Evolutionary conservation across 805 yeast species (phyloP).

Genomic region (Starmera caribaea): DNA sequence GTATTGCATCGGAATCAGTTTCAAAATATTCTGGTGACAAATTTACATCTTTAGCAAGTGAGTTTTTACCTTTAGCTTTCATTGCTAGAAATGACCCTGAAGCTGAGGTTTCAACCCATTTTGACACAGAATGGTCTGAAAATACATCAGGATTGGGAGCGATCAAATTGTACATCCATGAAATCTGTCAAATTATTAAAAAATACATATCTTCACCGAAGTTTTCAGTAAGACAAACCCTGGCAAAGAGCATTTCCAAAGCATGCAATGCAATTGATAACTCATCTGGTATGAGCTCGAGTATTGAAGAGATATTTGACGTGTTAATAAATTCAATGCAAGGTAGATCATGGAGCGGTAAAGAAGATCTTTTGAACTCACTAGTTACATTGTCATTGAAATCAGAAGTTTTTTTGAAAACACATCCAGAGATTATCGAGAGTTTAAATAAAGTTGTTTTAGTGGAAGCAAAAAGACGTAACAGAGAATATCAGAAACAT

Average conservation of each 20-base stretch:
- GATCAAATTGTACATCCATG: constrained; percentile 56
- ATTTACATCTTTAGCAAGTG: constrained; percentile 50
- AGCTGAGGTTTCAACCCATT: constrained; percentile 34
- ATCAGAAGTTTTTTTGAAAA: constrained; percentile 26
- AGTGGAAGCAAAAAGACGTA: constrained; percentile 58
- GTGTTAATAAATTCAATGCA: constrained; percentile 49
- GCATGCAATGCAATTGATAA: constrained; percentile 39
- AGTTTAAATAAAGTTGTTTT: constrained; percentile 35
- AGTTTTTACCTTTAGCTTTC: constrained; percentile 70
- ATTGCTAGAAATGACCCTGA: constrained; percentile 64
- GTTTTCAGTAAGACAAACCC: constrained; percentile 56
- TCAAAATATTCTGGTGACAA: constrained; percentile 59
- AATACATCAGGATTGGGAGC: constrained; percentile 68
- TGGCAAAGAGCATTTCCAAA: constrained; percentile 58
- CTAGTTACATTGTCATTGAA: constrained; percentile 48
- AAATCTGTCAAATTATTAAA: constrained; percentile 48
- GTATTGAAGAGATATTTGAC: constrained; percentile 31
- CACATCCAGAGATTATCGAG: constrained; percentile 22
- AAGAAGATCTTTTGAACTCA: constrained; percentile 66
- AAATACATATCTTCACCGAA: constrained; percentile 44
- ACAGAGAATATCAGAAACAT: constrained; percentile 50
- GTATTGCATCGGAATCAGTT: constrained; percentile 54
- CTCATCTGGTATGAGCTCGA: constrained; percentile 12
- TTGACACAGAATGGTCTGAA: constrained; percentile 68
- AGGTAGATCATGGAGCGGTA: constrained; percentile 87